Evolutionary conservation across 768 basidiomycete genomes (phyloP).

Genomic region (Lactifluus rugatus): DNA sequence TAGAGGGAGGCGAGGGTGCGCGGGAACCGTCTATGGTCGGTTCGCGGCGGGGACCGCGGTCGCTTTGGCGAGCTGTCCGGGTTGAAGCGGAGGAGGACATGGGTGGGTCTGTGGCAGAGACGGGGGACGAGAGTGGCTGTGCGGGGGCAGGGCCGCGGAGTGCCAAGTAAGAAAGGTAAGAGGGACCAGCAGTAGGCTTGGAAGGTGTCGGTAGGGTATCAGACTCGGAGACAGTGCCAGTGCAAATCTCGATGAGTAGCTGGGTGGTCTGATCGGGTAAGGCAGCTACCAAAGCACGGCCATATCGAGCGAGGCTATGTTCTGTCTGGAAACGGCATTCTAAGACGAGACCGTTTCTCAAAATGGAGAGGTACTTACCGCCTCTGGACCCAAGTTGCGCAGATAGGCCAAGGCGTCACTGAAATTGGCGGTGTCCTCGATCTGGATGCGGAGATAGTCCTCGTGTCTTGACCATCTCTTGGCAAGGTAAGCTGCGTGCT

Average conservation of each 20-base stretch:
- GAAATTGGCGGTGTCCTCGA: slow-evolving; percentile 84
- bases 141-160: slow-evolving; percentile 50
- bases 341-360: neutral
- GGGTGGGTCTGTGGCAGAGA: slow-evolving; percentile 18
- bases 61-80: slow-evolving; percentile 7
- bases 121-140: slow-evolving; percentile 31
- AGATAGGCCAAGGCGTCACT: slow-evolving; percentile 76
- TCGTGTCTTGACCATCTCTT: slow-evolving; percentile 86
- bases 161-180: slow-evolving; percentile 75
- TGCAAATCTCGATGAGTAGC: slow-evolving; percentile 86
- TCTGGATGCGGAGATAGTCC: slow-evolving; percentile 87
- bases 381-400: slow-evolving; percentile 64
- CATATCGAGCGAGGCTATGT: slow-evolving; percentile 79
- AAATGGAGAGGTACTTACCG: slow-evolving; percentile 41
- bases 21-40: slow-evolving; percentile 30
- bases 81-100: slow-evolving; percentile 14
- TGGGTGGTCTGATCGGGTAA: slow-evolving; percentile 86
- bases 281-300: slow-evolving; percentile 71
- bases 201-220: slow-evolving; percentile 23
- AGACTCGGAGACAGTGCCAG: slow-evolving; percentile 44
- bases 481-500: slow-evolving; percentile 90
- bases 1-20: slow-evolving; percentile 24
- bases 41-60: slow-evolving; percentile 28
- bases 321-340: slow-evolving; percentile 50
- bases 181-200: slow-evolving; percentile 33